phyloP scores from a whole-genome alignment of 2,329 filamentous ascomycete species.

The Pseudonectria foliicola region DNA sequence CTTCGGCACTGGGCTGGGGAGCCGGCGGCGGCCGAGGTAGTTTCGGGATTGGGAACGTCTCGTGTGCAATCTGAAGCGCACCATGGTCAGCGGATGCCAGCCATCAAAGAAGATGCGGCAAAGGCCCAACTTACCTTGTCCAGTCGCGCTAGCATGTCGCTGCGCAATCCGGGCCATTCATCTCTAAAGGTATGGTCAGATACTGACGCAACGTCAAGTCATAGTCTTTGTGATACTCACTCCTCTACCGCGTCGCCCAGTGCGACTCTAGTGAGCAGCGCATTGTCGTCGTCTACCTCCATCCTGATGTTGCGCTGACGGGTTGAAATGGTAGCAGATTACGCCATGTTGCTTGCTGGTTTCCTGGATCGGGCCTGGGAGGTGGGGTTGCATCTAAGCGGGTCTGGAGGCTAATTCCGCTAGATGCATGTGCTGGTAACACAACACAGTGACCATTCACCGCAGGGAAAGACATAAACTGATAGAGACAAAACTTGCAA shows the following conservation, averaged over 20 bases:
- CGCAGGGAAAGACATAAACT: too few relatives aligned
- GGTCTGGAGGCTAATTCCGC: constrained; percentile 7
- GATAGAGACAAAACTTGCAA: too few relatives aligned
- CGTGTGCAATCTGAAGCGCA: constrained; percentile 57
- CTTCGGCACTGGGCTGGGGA: constrained; percentile 33
- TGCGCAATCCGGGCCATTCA: constrained; percentile 62
- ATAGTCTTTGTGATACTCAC: constrained; percentile 33
- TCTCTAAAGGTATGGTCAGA: constrained; percentile 43
- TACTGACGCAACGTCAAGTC: constrained; percentile 4
- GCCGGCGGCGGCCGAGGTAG: constrained; percentile 38
- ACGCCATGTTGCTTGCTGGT: constrained; percentile 4
- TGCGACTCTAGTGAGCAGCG: constrained; percentile 41
- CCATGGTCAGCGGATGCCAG: constrained; percentile 2
- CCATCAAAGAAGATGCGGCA: not conserved
- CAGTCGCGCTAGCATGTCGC: constrained; percentile 58
- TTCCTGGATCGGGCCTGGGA: constrained; percentile 9
- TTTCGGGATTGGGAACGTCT: constrained; percentile 67
- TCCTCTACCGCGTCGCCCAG: constrained; percentile 46
- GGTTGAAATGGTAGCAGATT: constrained; percentile 1
- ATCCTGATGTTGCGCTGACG: constrained; percentile 30
- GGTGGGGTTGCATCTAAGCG: constrained; percentile 25
- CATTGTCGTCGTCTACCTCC: constrained; percentile 50
- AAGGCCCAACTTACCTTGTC: constrained; percentile 43
- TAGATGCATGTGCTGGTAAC: constrained; percentile 22
- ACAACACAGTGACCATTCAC: too few relatives aligned